phyloP scores from a whole-genome alignment of 2,329 filamentous ascomycete species.

The Amesomyces nigricolor region DNA sequence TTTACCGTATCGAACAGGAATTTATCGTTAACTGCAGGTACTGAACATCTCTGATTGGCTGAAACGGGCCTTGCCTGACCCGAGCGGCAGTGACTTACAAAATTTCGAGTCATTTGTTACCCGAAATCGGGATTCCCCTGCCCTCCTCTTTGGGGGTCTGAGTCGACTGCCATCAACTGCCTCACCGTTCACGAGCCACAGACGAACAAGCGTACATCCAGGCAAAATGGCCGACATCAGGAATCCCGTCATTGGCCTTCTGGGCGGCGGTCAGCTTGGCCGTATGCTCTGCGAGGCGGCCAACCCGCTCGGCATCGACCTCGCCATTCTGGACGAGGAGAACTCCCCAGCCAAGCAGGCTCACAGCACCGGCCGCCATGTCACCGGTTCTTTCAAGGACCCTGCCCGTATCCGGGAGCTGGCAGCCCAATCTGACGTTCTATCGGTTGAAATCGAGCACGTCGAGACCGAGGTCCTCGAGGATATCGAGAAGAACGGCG shows the following conservation, averaged over 20 bases:
- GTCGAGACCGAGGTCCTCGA: conserved; percentile 86
- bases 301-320: conserved; percentile 63
- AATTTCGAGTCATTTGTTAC: conserved; percentile 10
- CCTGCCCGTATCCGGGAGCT: conserved; percentile 70
- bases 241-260: conserved; percentile 44
- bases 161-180: too few species aligned
- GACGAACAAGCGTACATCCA: neutral
- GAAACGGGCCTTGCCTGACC: neutral
- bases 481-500: conserved; percentile 64
- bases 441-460: conserved; percentile 95
- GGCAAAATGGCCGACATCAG: conserved; percentile 19
- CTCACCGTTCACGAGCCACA: neutral
- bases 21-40: too few species aligned
- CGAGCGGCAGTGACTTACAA: conserved; percentile 3
- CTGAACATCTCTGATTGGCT: neutral
- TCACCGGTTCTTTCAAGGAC: conserved; percentile 85
- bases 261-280: conserved; percentile 70
- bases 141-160: too few species aligned
- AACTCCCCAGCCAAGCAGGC: conserved; percentile 81
- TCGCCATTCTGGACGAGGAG: conserved; percentile 72
- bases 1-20: neutral
- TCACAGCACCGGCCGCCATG: conserved; percentile 66
- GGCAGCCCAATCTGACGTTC: conserved; percentile 68
- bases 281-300: conserved; percentile 94
- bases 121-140: conserved; percentile 3